Percentiles rank a stretch among this genome's conserved stretches.
These are phyloP conservation scores for Flaveria brownii DNA, from an alignment of 129 eudicot species.

Conservation along the genomic window DNA sequence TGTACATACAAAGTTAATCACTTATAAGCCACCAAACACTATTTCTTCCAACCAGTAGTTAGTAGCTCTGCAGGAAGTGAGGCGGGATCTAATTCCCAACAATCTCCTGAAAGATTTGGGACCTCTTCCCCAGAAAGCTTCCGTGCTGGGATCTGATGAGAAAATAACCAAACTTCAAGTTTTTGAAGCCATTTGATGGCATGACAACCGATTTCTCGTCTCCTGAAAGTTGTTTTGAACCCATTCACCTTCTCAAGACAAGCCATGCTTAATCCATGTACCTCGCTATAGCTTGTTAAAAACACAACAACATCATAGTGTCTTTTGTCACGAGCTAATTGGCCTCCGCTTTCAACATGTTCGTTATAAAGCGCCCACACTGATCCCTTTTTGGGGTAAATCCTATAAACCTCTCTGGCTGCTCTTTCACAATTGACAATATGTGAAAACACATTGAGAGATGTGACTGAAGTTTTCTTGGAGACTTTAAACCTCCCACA, in stretches of 20 bases:
- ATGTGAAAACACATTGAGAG: constrained; percentile 76
- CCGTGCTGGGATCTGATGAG: constrained; percentile 94
- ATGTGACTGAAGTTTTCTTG: constrained; percentile 40
- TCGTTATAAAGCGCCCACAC: constrained; percentile 81
- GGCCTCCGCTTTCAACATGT: constrained; percentile 37
- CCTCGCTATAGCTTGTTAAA: constrained; percentile 75
- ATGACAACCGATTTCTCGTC: constrained; percentile 65
- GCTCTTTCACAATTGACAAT: constrained; percentile 70
- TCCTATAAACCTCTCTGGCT: constrained; percentile 73
- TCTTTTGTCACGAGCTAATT: constrained; percentile 33
- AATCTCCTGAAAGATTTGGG: constrained; percentile 53
- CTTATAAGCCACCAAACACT: constrained; percentile 9
- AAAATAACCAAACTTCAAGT: constrained; percentile 54
- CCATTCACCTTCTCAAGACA: constrained; percentile 80
- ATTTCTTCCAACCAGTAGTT: constrained; percentile 5
- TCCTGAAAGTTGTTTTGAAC: constrained; percentile 73
- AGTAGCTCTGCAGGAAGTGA: constrained; percentile 63
- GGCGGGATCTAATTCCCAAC: constrained; percentile 98
- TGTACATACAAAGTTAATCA: constrained; percentile 21
- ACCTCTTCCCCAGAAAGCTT: constrained; percentile 73
- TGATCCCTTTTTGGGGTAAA: constrained; percentile 85
- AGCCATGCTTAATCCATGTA: constrained; percentile 79
- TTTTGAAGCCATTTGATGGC: constrained; percentile 69
- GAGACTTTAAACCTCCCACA: constrained; percentile 86
- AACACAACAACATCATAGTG: constrained; percentile 60